A percentile compares a stretch with the other conserved stretches of the same genome.
phyloP scores from a whole-genome alignment of 306 rosid species.

The Cicer yamashitae region DNA sequence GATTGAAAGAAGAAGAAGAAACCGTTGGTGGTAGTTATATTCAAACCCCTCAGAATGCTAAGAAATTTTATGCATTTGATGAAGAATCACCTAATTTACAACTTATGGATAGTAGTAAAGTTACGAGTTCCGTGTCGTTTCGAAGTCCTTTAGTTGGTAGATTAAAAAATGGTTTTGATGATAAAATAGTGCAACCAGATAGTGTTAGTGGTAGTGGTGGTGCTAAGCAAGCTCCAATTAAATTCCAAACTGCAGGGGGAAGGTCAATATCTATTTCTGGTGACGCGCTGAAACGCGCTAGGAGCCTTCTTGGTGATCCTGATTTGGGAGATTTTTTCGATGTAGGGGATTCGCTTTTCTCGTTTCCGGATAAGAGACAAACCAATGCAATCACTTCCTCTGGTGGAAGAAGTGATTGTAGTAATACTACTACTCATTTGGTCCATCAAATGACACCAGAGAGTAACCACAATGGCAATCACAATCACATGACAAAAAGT shows the following conservation, averaged over 20 bases:
- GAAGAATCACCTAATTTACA: slow-evolving; percentile 28
- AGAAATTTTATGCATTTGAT: not conserved
- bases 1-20: slow-evolving; percentile 51
- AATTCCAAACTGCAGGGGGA: slow-evolving; percentile 86
- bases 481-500: slow-evolving; percentile 10
- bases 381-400: slow-evolving; percentile 16
- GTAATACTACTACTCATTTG: slow-evolving; percentile 51
- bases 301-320: slow-evolving; percentile 87
- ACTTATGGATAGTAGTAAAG: slow-evolving; percentile 29
- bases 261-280: slow-evolving; percentile 81
- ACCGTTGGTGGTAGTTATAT: slow-evolving; percentile 21
- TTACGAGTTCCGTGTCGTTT: slow-evolving; percentile 33
- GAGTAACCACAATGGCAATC: not conserved
- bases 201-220: slow-evolving; percentile 37
- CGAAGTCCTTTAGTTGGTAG: slow-evolving; percentile 45
- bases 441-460: slow-evolving; percentile 35
- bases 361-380: slow-evolving; percentile 45
- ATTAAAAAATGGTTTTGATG: slow-evolving; percentile 44
- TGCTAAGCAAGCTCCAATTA: slow-evolving; percentile 59
- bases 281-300: slow-evolving; percentile 81
- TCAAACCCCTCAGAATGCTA: slow-evolving; percentile 43
- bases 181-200: slow-evolving; percentile 38
- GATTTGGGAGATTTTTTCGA: slow-evolving; percentile 71
- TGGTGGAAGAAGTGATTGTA: slow-evolving; percentile 44
- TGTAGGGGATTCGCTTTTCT: slow-evolving; percentile 51